Evolutionary conservation across 768 basidiomycete genomes (phyloP), one percentile per base, ranked within the genome.

Genomic region (Pisolithus sp.): DNA sequence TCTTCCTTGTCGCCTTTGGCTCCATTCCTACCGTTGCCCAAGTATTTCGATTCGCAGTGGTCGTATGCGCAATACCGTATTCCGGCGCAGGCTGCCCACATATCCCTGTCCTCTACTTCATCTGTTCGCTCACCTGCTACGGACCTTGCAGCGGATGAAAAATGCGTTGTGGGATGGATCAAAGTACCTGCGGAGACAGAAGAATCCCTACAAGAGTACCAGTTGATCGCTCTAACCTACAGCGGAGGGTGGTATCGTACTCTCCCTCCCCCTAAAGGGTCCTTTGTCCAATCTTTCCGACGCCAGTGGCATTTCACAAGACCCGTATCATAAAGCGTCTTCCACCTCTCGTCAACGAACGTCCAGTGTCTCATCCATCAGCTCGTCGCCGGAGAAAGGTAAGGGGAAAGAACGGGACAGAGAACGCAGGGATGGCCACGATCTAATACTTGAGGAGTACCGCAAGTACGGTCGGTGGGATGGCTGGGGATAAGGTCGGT

Each of bases 21-120:
- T 15, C 84, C 87, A 3, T 93, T 85, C 62, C 70, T 95, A 9
- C 87, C 86, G 13, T 75, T 91, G 31, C 92, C 92, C 17, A 89
- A 87, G 55, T 95, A 95, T 66, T 93, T 96, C 63, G 83, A 85
- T 61, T 93, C 91, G n/a, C 86, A 93, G 66, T 95, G 93, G 93
- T 94, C 93, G 0, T 93, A 95, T 62, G 90, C 93, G 13, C 87
- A 90, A 58, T 96, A 89, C 65, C 81, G 89, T 40, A 88, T 96
- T 62, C 93, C 93, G 3, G 73, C 86, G 2, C 89, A 91, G 58
- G 85, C 86, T 2, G 75, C 91, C 7, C 90, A 93, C 56, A 85
- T 92, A 44, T 85, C 88, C 10, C 69, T 93, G 31, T 82, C 85
- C 12, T 79, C 86, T 3, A 77, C 82, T n/a, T 76, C 82, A 1